A percentile compares a stretch with the other conserved stretches of the same genome.
phyloP scores from a whole-genome alignment of 495 filamentous ascomycete genomes.

The Xylaria curta region DNA sequence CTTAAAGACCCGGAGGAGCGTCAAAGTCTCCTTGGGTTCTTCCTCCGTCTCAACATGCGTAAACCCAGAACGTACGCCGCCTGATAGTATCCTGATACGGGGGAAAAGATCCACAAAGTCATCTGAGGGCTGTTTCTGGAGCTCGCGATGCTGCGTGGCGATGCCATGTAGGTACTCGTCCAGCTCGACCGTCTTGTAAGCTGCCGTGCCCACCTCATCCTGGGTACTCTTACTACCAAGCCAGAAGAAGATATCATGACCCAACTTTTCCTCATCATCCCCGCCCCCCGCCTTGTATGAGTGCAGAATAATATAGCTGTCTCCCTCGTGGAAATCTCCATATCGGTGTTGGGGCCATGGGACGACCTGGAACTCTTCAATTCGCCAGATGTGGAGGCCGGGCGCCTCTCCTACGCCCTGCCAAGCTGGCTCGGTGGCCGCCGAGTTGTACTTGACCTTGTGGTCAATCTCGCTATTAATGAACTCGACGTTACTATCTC shows the following conservation, averaged over 20 bases:
- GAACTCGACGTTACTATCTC: slow-evolving; percentile 68
- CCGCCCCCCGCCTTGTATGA: slow-evolving; percentile 57
- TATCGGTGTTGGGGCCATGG: slow-evolving; percentile 59
- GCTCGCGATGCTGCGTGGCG: slow-evolving; percentile 65
- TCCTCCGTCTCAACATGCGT: slow-evolving; percentile 57
- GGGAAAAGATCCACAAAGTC: slow-evolving; percentile 65
- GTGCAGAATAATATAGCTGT: slow-evolving; percentile 67
- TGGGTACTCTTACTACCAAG: slow-evolving; percentile 64
- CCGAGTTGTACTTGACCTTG: slow-evolving; percentile 67
- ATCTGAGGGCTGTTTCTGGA: slow-evolving; percentile 60
- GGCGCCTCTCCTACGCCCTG: slow-evolving; percentile 57
- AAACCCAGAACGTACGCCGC: slow-evolving; percentile 67
- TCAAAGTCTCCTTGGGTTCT: slow-evolving; percentile 50
- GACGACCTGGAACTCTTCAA: slow-evolving; percentile 66
- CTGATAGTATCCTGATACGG: slow-evolving; percentile 57
- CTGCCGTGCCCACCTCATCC: slow-evolving; percentile 68
- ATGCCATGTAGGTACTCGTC: slow-evolving; percentile 66
- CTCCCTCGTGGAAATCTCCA: slow-evolving; percentile 66
- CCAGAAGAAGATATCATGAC: slow-evolving; percentile 68
- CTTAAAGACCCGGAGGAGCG: slow-evolving; percentile 65
- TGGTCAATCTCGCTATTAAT: slow-evolving; percentile 66
- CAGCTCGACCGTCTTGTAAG: slow-evolving; percentile 71
- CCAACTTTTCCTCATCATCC: slow-evolving; percentile 50
- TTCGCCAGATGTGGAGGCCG: slow-evolving; percentile 65
- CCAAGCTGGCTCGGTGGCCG: slow-evolving; percentile 66